These are phyloP conservation scores for Stromatinia cepivora DNA, from an alignment of 2,329 filamentous ascomycete genomes.

Conservation along the genomic window DNA sequence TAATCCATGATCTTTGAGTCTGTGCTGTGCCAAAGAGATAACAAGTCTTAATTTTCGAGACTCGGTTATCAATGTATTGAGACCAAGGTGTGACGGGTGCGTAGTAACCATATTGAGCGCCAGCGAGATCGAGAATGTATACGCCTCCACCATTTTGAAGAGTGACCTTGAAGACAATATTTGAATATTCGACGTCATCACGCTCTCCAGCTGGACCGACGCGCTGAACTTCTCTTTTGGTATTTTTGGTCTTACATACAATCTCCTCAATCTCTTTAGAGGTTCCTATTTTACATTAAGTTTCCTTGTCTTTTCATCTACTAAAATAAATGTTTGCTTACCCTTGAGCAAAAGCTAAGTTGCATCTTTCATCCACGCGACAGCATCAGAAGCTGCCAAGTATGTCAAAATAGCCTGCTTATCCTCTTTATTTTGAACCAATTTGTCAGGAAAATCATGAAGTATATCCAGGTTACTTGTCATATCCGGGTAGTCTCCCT, in stretches of 20 bases:
- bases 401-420: not conserved
- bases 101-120: slow-evolving; percentile 27
- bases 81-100: slow-evolving; percentile 19
- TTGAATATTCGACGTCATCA: not conserved
- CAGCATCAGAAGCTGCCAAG: not conserved
- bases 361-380: not conserved
- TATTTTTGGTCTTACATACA: not conserved
- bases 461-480: not conserved
- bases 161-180: slow-evolving; percentile 19
- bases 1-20: too few species aligned
- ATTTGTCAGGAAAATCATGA: not conserved
- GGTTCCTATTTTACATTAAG: slow-evolving; percentile 2
- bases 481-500: not conserved
- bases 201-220: not conserved
- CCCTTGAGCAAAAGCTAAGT: not conserved
- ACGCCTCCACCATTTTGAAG: slow-evolving; percentile 11
- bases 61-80: not conserved
- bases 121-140: slow-evolving; percentile 25
- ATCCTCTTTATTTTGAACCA: not conserved
- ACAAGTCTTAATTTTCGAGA: too few species aligned
- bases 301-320: too few species aligned
- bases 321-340: not conserved
- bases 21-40: too few species aligned
- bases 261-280: slow-evolving; percentile 17
- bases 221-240: not conserved